These are phyloP conservation scores for thale cress (Arabidopsis thaliana) DNA, from an alignment of 345 rosid species.

Conservation along the genomic window TAIR10.1 NC_003076.8:13866501-13867000, in stretches of 20 bases:
- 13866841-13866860: constrained; percentile 17
- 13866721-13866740: constrained; percentile 14
- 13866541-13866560: constrained; percentile 49
- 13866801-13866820: constrained; percentile 90
- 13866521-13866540: neutral
- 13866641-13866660: constrained; percentile 94
- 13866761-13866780: constrained; percentile 88
- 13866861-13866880: neutral
- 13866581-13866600: constrained; percentile 92
- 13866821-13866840: constrained; percentile 72
- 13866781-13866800: constrained; percentile 98
- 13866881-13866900: constrained; percentile 5
- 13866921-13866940: constrained; percentile 89
- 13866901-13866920: constrained; percentile 72
- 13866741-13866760: constrained; percentile 92
- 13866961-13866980: constrained; percentile 86
- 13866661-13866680: constrained; percentile 11
- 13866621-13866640: constrained; percentile 95
- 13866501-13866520: constrained; percentile 7
- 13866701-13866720: neutral
- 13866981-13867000: constrained; percentile 75
- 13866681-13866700: neutral
- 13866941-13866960: constrained; percentile 98
- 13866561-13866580: constrained; percentile 95
- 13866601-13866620: constrained; percentile 94